Percentiles rank a stretch among this genome's conserved stretches.
phyloP scores from a whole-genome alignment of 202 grass and related monocot genomes.

The Schoenoplectus tabernaemontani region DNA sequence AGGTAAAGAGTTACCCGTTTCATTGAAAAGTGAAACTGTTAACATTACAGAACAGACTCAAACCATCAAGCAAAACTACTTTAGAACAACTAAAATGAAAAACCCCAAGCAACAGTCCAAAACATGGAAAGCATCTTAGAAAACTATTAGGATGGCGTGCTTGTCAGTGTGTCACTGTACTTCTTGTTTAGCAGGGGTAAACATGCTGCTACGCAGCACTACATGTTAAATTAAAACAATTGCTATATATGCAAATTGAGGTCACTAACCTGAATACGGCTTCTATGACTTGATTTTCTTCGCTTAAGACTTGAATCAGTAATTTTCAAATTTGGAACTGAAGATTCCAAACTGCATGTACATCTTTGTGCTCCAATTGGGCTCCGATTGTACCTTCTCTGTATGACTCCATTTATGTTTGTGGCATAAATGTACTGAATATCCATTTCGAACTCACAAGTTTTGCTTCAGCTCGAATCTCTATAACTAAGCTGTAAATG shows the following conservation, averaged over 20 bases:
- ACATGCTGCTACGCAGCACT: neutral
- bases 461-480: neutral
- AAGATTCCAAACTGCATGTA: slow-evolving; percentile 28
- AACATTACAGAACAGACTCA: too few relatives aligned
- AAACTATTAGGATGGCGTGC: slow-evolving; percentile 3
- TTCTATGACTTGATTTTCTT: slow-evolving; percentile 31
- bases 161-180: neutral
- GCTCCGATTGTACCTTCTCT: slow-evolving; percentile 27
- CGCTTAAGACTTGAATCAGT: slow-evolving; percentile 27
- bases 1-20: too few relatives aligned
- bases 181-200: neutral
- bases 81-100: too few relatives aligned
- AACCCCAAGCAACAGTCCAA: too few relatives aligned
- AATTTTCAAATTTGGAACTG: slow-evolving; percentile 30
- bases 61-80: too few relatives aligned
- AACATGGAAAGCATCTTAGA: neutral
- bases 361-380: slow-evolving; percentile 35
- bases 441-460: slow-evolving; percentile 40
- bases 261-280: slow-evolving; percentile 41
- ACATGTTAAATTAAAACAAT: neutral
- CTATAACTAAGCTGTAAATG: neutral
- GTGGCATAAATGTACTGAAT: slow-evolving; percentile 44
- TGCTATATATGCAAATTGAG: neutral
- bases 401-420: slow-evolving; percentile 45
- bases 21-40: too few relatives aligned